A percentile compares a stretch with the other conserved stretches of the same genome.
These are phyloP conservation scores for Penicillium hordei DNA, from an alignment of 2,329 filamentous ascomycete species.

Conservation along the genomic window DNA sequence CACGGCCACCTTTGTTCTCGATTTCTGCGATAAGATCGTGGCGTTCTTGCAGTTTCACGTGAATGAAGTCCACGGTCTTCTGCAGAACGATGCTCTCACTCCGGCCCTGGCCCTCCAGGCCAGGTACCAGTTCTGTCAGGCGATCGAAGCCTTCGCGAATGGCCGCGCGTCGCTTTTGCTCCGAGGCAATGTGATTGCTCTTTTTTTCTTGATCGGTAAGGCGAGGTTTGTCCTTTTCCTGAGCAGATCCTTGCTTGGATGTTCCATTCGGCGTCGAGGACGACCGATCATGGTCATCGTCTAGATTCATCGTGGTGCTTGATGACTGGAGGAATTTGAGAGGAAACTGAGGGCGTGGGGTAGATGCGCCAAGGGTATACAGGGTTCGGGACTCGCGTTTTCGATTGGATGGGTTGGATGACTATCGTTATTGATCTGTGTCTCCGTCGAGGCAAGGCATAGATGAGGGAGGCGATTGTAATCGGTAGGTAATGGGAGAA, in stretches of 20 bases:
- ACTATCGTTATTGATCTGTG: background rate
- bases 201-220: conserved; percentile 71
- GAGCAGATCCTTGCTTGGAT: conserved; percentile 28
- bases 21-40: conserved; percentile 59
- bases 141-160: conserved; percentile 83
- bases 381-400: background rate
- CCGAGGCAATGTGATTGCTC: conserved; percentile 69
- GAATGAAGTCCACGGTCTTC: conserved; percentile 66
- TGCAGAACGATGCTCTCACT: conserved; percentile 83
- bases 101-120: conserved; percentile 76
- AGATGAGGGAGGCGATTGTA: background rate
- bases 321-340: conserved; percentile 16
- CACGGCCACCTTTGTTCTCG: conserved; percentile 58
- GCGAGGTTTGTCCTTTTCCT: conserved; percentile 58
- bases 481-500: conserved; percentile 2
- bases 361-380: conserved; percentile 5
- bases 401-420: background rate
- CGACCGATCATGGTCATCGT: conserved; percentile 35
- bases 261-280: conserved; percentile 35
- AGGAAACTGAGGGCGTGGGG: conserved; percentile 25
- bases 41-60: conserved; percentile 59
- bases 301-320: conserved; percentile 25
- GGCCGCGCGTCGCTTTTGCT: conserved; percentile 65
- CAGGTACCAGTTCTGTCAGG: conserved; percentile 76
- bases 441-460: background rate